These are phyloP conservation scores for Diaporthe vaccinii DNA, from an alignment of 2,329 filamentous ascomycete species.

Conservation along the genomic window DNA sequence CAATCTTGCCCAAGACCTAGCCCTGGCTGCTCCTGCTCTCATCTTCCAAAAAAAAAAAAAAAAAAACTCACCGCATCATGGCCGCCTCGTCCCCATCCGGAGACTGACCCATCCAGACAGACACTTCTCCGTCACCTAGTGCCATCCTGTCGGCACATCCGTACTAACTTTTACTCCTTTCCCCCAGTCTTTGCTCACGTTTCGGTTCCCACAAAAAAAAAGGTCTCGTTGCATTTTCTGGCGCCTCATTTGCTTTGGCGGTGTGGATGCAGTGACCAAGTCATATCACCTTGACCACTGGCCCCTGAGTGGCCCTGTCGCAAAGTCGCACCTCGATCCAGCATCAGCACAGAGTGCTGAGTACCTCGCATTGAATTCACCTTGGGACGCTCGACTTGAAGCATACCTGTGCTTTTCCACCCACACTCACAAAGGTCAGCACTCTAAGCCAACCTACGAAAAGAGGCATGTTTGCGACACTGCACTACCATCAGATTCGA, in stretches of 20 bases:
- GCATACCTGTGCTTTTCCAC: neutral
- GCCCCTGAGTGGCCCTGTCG: conserved; percentile 24
- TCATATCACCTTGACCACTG: conserved; percentile 35
- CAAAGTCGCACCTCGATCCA: conserved; percentile 13
- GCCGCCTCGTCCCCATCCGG: conserved; percentile 27
- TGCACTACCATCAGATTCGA: conserved; percentile 17
- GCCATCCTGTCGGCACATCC: conserved; percentile 32
- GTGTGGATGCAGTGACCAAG: conserved; percentile 35
- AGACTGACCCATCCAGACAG: conserved; percentile 29
- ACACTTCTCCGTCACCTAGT: conserved; percentile 23
- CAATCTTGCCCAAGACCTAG: neutral
- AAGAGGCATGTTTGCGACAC: conserved; percentile 39
- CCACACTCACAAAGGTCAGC: neutral
- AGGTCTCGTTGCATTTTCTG: conserved; percentile 10
- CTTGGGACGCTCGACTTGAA: neutral
- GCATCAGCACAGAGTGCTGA: conserved; percentile 12
- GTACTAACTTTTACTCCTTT: conserved; percentile 26
- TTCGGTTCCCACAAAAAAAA: conserved; percentile 17
- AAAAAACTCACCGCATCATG: conserved; percentile 35
- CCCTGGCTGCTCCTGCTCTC: neutral
- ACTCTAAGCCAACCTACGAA: neutral
- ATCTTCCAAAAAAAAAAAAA: too few species aligned
- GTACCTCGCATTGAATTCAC: conserved; percentile 1
- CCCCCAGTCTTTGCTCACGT: conserved; percentile 5
- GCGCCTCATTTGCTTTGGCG: conserved; percentile 34